Evolutionary conservation across 2,329 filamentous ascomycete genomes (phyloP).

Genomic region (Fusarium sp.): DNA sequence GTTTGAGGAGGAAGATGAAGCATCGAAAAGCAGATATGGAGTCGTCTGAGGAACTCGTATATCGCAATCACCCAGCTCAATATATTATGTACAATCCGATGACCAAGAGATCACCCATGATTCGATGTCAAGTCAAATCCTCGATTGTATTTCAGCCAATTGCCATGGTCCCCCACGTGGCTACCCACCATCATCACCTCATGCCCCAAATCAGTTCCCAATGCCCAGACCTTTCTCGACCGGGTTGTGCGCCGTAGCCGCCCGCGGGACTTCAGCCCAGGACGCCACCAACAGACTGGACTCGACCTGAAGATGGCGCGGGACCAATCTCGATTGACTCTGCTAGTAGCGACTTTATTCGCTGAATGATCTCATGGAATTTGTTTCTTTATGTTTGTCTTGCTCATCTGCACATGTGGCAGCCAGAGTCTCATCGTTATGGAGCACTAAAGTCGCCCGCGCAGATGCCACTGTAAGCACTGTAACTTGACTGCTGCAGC

Average conservation of each 20-base stretch:
- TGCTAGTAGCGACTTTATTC: neutral
- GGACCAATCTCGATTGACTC: neutral
- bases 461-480: conserved; percentile 30
- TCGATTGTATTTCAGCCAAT: conserved; percentile 10
- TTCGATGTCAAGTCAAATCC: conserved; percentile 12
- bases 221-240: conserved; percentile 8
- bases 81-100: conserved; percentile 2
- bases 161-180: conserved; percentile 32
- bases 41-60: neutral
- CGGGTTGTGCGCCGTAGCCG: conserved; percentile 12
- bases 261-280: neutral
- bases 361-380: neutral
- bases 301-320: neutral
- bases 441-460: neutral
- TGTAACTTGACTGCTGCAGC: conserved; percentile 17
- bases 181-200: conserved; percentile 25
- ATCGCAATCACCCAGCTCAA: neutral
- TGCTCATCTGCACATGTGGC: neutral
- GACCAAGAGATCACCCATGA: conserved; percentile 42
- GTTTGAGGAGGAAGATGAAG: neutral
- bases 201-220: conserved; percentile 4
- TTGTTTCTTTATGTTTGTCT: neutral
- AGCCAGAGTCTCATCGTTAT: neutral
- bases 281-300: conserved; percentile 17
- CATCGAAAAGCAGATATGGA: neutral